phyloP scores from a whole-genome alignment of 257 asterid species.

The Solanum gracilifrons region DNA sequence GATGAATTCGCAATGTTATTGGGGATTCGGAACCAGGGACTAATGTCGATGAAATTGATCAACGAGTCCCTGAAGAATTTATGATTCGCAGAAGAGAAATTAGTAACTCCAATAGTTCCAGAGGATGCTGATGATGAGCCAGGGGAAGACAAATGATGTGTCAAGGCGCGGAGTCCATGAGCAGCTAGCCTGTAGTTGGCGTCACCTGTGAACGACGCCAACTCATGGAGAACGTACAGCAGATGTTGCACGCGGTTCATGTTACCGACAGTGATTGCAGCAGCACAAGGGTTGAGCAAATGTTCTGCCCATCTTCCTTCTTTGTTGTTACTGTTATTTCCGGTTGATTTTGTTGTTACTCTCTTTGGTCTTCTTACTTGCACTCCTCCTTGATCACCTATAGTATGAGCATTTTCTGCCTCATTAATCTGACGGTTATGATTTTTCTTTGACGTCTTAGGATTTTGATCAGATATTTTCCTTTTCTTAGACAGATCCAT shows the following conservation, averaged over 20 bases:
- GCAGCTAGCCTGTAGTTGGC: conserved; percentile 74
- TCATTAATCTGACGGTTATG: conserved; percentile 11
- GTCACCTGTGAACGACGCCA: conserved; percentile 57
- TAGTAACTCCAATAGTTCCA: conserved; percentile 9
- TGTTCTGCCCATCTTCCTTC: conserved; percentile 95
- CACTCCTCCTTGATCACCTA: conserved; percentile 6
- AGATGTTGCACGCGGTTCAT: conserved; percentile 64
- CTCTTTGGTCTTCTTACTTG: conserved; percentile 24
- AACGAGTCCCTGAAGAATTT: conserved; percentile 52
- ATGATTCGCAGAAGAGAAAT: conserved; percentile 43
- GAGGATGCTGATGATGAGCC: conserved; percentile 8
- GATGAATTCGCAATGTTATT: conserved; percentile 69
- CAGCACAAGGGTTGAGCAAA: conserved; percentile 82
- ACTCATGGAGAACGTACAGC: conserved; percentile 56
- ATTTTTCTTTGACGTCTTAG: conserved; percentile 12
- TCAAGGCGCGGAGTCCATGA: conserved; percentile 66
- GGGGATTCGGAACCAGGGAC: conserved; percentile 81
- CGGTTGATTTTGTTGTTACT: conserved; percentile 11
- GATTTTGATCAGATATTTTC: conserved; percentile 22
- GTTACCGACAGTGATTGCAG: conserved; percentile 53
- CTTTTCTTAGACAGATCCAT: conserved; percentile 41
- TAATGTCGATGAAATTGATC: conserved; percentile 67
- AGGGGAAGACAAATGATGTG: conserved; percentile 40
- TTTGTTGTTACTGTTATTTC: conserved; percentile 25
- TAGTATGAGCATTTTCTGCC: conserved; percentile 4